These are phyloP conservation scores for Gossypium thurberi DNA, from an alignment of 345 rosid species.

Conservation along the genomic window DNA sequence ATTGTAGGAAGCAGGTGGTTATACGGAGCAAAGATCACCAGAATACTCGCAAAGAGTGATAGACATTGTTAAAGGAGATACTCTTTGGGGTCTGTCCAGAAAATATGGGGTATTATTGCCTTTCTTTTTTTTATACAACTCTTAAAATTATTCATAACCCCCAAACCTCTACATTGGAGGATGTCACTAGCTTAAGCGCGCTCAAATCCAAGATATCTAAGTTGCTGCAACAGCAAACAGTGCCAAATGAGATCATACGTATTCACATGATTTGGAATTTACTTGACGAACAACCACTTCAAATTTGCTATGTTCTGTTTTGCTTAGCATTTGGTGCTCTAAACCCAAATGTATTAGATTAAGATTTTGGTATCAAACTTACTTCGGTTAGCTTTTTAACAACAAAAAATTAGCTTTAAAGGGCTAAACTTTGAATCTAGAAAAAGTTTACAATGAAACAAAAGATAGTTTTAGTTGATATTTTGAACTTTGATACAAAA, in stretches of 20 bases:
- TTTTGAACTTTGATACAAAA: neutral
- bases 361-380: neutral
- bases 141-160: too few species aligned
- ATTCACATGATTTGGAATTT: neutral
- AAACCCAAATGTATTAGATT: neutral
- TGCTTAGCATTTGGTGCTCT: neutral
- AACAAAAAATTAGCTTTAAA: neutral
- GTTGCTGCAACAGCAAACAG: too few species aligned
- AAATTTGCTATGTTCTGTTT: neutral
- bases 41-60: neutral
- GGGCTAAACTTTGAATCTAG: neutral
- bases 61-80: conserved; percentile 28
- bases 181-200: too few species aligned
- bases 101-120: conserved; percentile 23
- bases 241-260: too few species aligned
- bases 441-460: neutral
- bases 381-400: neutral
- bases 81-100: conserved; percentile 31
- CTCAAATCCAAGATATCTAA: too few species aligned
- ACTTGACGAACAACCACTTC: neutral
- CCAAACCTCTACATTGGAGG: too few species aligned
- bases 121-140: neutral
- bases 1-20: conserved; percentile 11
- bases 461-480: neutral
- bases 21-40: conserved; percentile 10